Conservation (phyloP, 2,329 filamentous ascomycete species). For the Diaporthe ilicicola region DNA sequence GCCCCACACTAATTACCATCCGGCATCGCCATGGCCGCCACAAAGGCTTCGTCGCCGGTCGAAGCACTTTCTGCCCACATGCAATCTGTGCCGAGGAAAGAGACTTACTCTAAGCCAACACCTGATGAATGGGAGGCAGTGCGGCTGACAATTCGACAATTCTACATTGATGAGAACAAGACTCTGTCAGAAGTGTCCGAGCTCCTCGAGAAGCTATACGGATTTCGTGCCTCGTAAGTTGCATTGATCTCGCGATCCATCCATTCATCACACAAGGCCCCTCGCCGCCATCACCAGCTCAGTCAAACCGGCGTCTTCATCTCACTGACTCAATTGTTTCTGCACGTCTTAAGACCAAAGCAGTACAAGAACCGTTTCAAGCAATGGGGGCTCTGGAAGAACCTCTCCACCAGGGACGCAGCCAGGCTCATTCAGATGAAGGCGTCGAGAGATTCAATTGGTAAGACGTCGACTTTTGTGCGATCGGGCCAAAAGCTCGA, state of each 20-base stretch:
- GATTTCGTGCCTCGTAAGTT: slow-evolving; percentile 30
- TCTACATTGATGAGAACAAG: slow-evolving; percentile 31
- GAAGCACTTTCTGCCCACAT: not conserved
- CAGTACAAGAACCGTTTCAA: slow-evolving; percentile 32
- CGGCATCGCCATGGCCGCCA: not conserved
- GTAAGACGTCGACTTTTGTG: slow-evolving; percentile 27
- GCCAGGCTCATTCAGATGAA: slow-evolving; percentile 25
- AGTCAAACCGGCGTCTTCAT: not conserved
- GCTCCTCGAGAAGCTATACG: not conserved
- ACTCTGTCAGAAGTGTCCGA: slow-evolving; percentile 21
- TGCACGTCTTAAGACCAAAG: slow-evolving; percentile 23
- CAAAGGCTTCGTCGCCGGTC: not conserved
- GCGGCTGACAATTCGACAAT: slow-evolving; percentile 24
- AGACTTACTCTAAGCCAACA: slow-evolving; percentile 13
- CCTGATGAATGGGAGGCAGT: slow-evolving; percentile 25
- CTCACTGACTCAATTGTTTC: not conserved
- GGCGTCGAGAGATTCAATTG: slow-evolving; percentile 22
- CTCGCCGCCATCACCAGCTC: not conserved
- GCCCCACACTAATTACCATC: not conserved
- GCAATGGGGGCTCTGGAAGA: slow-evolving; percentile 31
- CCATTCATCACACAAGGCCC: not conserved
- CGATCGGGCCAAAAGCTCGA: slow-evolving; percentile 27
- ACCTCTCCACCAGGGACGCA: slow-evolving; percentile 26
- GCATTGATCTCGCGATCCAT: not conserved
- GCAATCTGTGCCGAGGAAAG: slow-evolving; percentile 1